Base-by-base conservation (phyloP, 2,329 filamentous ascomycete species). In the Teratosphaeria destructans region DNA sequence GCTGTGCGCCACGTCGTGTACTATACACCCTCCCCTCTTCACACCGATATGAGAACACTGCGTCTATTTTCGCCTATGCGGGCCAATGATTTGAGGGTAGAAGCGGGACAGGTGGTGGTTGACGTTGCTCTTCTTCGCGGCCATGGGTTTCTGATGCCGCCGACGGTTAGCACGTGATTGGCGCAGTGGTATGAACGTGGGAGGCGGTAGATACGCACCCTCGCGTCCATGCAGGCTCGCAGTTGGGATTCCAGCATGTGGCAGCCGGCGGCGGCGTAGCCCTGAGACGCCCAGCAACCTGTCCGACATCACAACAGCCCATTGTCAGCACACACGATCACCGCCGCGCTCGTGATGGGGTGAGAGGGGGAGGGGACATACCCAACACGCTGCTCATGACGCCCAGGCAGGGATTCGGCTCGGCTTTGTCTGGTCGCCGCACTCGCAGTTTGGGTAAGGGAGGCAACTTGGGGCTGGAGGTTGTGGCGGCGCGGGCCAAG, bases 101-200 rank as follows among this genome's bases (percentile, higher is more conserved):
- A 89, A 83, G 69, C 94, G 84, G 65, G 83, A 82, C 52, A 97
- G 79, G 73, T 96, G 92, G 80, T 92, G 92, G 77, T 97, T 97
- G 83, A 97, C 91, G 64, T 83, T 85, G 74, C 85, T 93, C 78
- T 86, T 90, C 72, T 84, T 83, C 64, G 76, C 73, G 59, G 76
- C 74, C 64, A 74, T 74, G 55, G 81, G 74, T 80, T 79, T 83
- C 84, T 86, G 71, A 62, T 23, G 27, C 27, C 32, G 16, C 35
- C 32, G 23, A 39, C 29, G 19, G 11, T 23, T 55, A 55, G 19
- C 27, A 10, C 3, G 12, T 10, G 12, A 34, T 55, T 39, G n/a
- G 16, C 3, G 8, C 37, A 19, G 35, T 16, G 35, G 3, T 39
- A 39, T 39, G 35, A 23, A 3, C 5, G 14, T 12, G 43, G 14